Evolutionary conservation across 2,329 filamentous ascomycete genomes (phyloP), one percentile per base, ranked within the genome.

Genomic region (Cryoendolithus antarcticus): DNA sequence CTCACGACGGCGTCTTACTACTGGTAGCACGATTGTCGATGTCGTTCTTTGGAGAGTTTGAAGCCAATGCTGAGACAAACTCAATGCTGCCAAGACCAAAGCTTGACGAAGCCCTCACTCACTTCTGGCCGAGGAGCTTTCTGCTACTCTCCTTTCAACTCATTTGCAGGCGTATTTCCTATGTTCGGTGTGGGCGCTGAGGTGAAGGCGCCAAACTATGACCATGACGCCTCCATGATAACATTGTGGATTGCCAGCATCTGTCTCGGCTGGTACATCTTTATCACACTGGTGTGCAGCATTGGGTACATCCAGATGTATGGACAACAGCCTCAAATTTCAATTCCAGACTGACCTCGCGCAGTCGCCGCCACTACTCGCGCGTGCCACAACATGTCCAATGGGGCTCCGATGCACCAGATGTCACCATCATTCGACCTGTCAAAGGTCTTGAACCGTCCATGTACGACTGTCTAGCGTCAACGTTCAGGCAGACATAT

Each of bases 401-500:
- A 56, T 34, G 38, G 46, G 52, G 19, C 39, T 11, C 38, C 9
- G 63, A 77, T 30, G 68, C 86, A 2, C 89, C 88, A 10, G 79
- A 85, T 63, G 72, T 98, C 53, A 96, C 91, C 27, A 73, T 94
- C 44, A 86, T 98, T 49, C 82, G 91, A 2, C 93, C 91, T 0
- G 80, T 94, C 48, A 96, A 95, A 63, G 91, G 88, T 44, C 71
- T 93, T 40, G 91, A 96, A 59, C 83, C 86, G 3, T 75, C 78
- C 47, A 76, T 96, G 15, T 94, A 93, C 69, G 85, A 94, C 54
- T 96, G 91, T 55, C 79, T 98, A 32, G 82, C 83, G 24, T 82
- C 88, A 4, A 85, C 82, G 2, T 88, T 95, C 58, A 75, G 68
- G 34, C 88, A 94, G 60, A 71, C 76, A 39, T 96, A 96, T 56